A percentile compares a stretch with the other conserved stretches of the same genome.
Evolutionary conservation across 2,329 filamentous ascomycete genomes (phyloP).

Genomic region (Paracoccidioides brasiliensis): DNA sequence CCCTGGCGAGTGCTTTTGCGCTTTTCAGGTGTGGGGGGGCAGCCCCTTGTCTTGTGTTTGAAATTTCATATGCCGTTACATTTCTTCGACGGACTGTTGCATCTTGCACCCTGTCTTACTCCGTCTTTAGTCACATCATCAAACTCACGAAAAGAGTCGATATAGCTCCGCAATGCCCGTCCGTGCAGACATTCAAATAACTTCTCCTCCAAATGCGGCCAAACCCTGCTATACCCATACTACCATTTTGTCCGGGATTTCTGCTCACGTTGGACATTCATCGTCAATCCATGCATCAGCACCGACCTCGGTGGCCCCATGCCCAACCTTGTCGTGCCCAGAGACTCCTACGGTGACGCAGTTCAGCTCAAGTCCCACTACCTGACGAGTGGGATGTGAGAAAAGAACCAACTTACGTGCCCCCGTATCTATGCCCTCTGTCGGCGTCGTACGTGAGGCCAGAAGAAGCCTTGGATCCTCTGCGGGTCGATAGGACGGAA

Average conservation of each 20-base stretch:
- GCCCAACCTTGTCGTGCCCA: constrained; percentile 5
- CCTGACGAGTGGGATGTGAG: constrained; percentile 8
- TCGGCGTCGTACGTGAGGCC: not conserved
- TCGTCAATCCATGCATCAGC: constrained; percentile 8
- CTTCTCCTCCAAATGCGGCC: not conserved
- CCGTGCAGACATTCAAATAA: not conserved
- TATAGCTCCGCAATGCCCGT: constrained; percentile 4
- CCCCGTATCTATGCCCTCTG: not conserved
- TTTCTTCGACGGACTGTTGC: not conserved
- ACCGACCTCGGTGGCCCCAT: constrained; percentile 8
- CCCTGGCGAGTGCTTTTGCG: not conserved
- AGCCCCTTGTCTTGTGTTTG: not conserved
- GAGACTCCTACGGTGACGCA: constrained; percentile 7
- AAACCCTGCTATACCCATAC: constrained; percentile 10
- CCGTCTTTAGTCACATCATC: not conserved
- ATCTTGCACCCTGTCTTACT: not conserved
- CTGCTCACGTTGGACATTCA: constrained; percentile 6
- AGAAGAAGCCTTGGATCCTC: too few species aligned
- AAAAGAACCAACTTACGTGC: not conserved
- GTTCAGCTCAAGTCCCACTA: constrained; percentile 5
- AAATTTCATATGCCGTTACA: not conserved
- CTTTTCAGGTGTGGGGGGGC: not conserved
- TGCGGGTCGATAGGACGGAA: too few species aligned
- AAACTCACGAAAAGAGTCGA: not conserved
- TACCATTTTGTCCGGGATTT: constrained; percentile 4